Conservation (phyloP, 148 eudicot genomes). For the Tetragonia tetragonoides region DNA sequence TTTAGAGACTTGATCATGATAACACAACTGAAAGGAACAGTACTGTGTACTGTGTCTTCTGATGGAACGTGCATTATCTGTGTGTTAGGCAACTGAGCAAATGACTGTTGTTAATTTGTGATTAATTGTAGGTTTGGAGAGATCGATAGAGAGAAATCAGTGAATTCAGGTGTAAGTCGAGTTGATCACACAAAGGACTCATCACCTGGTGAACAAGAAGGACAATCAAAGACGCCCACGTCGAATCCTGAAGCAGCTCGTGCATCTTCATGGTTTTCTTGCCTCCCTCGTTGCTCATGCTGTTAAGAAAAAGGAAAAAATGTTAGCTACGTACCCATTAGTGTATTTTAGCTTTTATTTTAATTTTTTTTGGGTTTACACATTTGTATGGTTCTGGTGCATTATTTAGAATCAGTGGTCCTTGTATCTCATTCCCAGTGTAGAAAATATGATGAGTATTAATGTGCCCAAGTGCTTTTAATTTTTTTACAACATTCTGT, state of each 20-base stretch:
- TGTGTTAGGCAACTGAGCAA: neutral
- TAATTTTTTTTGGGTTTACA: neutral
- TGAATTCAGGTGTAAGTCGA: conserved; percentile 28
- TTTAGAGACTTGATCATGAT: no score
- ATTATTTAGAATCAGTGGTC: neutral
- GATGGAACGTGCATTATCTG: neutral
- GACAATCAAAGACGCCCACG: conserved; percentile 16
- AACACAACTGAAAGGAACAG: no score
- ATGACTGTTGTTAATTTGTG: neutral
- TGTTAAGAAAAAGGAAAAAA: conserved; percentile 14
- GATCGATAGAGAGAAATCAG: conserved; percentile 32
- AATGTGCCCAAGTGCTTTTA: conserved; percentile 3
- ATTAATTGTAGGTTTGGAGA: conserved; percentile 41
- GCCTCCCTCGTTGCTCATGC: conserved; percentile 41
- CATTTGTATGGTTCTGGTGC: neutral
- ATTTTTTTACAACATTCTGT: neutral
- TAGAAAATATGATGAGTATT: conserved; percentile 10
- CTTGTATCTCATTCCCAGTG: neutral
- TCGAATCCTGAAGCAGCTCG: conserved; percentile 17
- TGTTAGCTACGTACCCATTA: conserved; percentile 6
- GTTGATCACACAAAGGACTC: conserved; percentile 24
- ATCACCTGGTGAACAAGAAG: conserved; percentile 19
- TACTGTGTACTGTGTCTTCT: no score
- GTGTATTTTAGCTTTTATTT: conserved; percentile 1
- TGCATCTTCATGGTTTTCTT: conserved; percentile 31